These are phyloP conservation scores for Teratosphaeria zuluensis DNA, from an alignment of 2,329 filamentous ascomycete species.

Conservation along the genomic window DNA sequence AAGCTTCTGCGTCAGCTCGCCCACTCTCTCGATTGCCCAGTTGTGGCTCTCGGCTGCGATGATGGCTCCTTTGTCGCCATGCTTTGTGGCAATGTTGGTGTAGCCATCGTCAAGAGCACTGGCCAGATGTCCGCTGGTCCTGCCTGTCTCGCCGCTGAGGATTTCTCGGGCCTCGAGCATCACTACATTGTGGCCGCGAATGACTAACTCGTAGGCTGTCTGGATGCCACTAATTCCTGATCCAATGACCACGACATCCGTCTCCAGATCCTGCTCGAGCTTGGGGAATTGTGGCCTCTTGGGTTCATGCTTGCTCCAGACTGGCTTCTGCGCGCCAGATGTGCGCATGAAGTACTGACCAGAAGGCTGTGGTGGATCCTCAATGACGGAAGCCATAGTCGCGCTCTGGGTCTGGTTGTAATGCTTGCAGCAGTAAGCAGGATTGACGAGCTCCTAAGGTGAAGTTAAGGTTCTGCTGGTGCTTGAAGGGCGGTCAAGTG, in stretches of 20 bases:
- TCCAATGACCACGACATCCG: constrained; percentile 44
- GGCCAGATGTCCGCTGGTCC: constrained; percentile 46
- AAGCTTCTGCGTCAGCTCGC: constrained; percentile 39
- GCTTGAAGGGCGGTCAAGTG: not conserved
- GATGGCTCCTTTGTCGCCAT: constrained; percentile 41
- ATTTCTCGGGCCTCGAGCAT: constrained; percentile 47
- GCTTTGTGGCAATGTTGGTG: constrained; percentile 41
- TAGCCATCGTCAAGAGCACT: constrained; percentile 48
- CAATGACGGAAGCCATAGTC: not conserved
- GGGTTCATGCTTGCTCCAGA: not conserved
- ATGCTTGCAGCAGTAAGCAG: not conserved
- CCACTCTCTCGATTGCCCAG: constrained; percentile 45
- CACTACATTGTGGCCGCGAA: constrained; percentile 39
- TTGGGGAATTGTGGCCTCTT: constrained; percentile 13
- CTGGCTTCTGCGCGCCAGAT: not conserved
- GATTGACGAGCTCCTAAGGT: not conserved
- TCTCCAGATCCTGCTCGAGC: constrained; percentile 35
- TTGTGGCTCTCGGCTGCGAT: constrained; percentile 44
- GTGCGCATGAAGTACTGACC: not conserved
- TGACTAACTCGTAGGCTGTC: constrained; percentile 44
- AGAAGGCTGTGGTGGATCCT: not conserved
- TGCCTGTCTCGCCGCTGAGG: constrained; percentile 44
- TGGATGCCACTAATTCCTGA: constrained; percentile 46
- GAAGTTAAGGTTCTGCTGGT: not conserved
- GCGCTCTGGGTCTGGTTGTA: not conserved